These are phyloP conservation scores for Scytalidium lignicola DNA, from an alignment of 2,329 filamentous ascomycete species.

Conservation along the genomic window DNA sequence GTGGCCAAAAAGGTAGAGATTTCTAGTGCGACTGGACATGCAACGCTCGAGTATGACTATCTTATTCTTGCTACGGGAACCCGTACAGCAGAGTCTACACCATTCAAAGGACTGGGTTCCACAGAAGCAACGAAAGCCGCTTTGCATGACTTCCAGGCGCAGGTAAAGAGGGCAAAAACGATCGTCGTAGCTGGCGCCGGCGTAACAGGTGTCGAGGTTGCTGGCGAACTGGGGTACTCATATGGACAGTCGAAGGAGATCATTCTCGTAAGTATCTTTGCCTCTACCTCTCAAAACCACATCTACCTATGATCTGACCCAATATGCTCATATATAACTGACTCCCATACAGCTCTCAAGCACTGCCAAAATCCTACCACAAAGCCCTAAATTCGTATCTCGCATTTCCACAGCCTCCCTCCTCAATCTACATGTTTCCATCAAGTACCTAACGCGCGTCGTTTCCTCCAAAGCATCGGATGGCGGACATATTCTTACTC, in stretches of 20 bases:
- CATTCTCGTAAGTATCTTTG: constrained; percentile 14
- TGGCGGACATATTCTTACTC: constrained; percentile 43
- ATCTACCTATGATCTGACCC: neutral
- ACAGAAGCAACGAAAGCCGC: constrained; percentile 26
- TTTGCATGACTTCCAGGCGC: constrained; percentile 19
- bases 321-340: constrained; percentile 1
- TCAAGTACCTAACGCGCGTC: constrained; percentile 41
- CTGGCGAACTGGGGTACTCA: constrained; percentile 27
- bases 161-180: constrained; percentile 18
- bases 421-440: constrained; percentile 44
- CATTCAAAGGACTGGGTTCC: constrained; percentile 43
- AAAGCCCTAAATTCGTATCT: constrained; percentile 15
- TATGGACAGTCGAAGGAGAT: constrained; percentile 24
- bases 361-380: constrained; percentile 26
- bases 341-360: constrained; percentile 15
- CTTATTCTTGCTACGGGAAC: constrained; percentile 52
- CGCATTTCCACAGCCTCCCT: constrained; percentile 36
- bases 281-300: constrained; percentile 12
- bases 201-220: constrained; percentile 29
- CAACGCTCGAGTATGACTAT: constrained; percentile 40
- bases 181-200: constrained; percentile 30
- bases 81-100: constrained; percentile 36
- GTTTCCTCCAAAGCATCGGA: constrained; percentile 29
- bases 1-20: constrained; percentile 38
- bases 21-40: constrained; percentile 27